phyloP scores from a whole-genome alignment of 768 basidiomycete species.

The Naganishia vishniacii region DNA sequence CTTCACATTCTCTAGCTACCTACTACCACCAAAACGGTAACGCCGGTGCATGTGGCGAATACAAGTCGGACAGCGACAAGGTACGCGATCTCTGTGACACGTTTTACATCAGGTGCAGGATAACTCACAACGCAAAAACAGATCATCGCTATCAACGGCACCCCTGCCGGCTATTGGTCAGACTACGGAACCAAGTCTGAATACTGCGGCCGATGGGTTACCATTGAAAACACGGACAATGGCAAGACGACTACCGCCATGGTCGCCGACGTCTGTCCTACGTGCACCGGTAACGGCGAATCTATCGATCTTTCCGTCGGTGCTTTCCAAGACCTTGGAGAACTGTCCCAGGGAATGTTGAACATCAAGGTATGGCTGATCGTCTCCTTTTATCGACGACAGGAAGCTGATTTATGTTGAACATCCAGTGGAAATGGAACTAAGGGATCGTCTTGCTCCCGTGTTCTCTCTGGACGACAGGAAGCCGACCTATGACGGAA shows the following conservation, averaged over 20 bases:
- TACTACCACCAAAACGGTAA: constrained; percentile 65
- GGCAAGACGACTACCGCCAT: constrained; percentile 59
- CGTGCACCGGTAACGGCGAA: constrained; percentile 58
- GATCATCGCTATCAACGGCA: constrained; percentile 53
- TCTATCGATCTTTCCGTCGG: constrained; percentile 57
- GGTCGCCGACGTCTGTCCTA: constrained; percentile 76
- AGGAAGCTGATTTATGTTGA: too few relatives aligned
- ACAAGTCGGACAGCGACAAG: constrained; percentile 56
- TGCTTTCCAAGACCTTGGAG: constrained; percentile 55
- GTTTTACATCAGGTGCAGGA: too few relatives aligned
- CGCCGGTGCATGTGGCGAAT: constrained; percentile 71
- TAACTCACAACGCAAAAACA: too few relatives aligned
- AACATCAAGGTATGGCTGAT: too few relatives aligned
- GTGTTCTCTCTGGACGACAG: too few relatives aligned
- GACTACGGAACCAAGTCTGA: constrained; percentile 55
- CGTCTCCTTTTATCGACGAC: too few relatives aligned
- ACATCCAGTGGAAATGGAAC: too few relatives aligned
- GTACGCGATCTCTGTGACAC: too few relatives aligned
- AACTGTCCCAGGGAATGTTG: neutral
- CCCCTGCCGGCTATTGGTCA: constrained; percentile 33
- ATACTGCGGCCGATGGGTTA: constrained; percentile 59
- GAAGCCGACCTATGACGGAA: too few relatives aligned
- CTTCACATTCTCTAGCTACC: constrained; percentile 49
- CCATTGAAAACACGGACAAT: constrained; percentile 61
- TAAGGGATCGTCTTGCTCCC: too few relatives aligned